These are phyloP conservation scores for Claviceps digitariae DNA, from an alignment of 2,329 filamentous ascomycete species.

Conservation along the genomic window DNA sequence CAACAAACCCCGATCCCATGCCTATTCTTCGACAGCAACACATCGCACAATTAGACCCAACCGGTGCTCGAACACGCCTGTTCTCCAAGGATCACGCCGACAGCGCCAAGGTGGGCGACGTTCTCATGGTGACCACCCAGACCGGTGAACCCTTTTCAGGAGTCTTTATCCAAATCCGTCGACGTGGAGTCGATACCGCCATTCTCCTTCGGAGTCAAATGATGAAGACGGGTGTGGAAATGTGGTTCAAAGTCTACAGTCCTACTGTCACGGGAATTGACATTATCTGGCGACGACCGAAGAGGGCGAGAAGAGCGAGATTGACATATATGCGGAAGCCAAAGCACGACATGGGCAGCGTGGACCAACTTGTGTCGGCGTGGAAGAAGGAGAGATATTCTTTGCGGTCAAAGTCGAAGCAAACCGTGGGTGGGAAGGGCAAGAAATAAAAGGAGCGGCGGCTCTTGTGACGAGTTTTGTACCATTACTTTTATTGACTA, in stretches of 20 bases:
- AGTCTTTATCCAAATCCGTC: slow-evolving; percentile 74
- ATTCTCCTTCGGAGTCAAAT: slow-evolving; percentile 78
- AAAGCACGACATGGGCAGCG: slow-evolving; percentile 75
- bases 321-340: slow-evolving; percentile 85
- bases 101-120: slow-evolving; percentile 71
- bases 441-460: slow-evolving; percentile 9
- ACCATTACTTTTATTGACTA: slow-evolving; percentile 16
- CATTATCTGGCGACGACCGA: slow-evolving; percentile 74
- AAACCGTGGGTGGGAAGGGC: slow-evolving; percentile 13
- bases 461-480: slow-evolving; percentile 9
- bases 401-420: slow-evolving; percentile 21
- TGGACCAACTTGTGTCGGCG: slow-evolving; percentile 59
- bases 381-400: slow-evolving; percentile 33
- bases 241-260: slow-evolving; percentile 94
- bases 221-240: slow-evolving; percentile 79
- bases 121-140: slow-evolving; percentile 77
- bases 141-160: slow-evolving; percentile 77
- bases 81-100: slow-evolving; percentile 70
- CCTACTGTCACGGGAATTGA: slow-evolving; percentile 85
- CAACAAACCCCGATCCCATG: slow-evolving; percentile 53
- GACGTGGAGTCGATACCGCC: slow-evolving; percentile 77
- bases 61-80: slow-evolving; percentile 65
- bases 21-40: slow-evolving; percentile 52
- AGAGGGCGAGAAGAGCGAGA: slow-evolving; percentile 74
- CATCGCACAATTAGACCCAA: slow-evolving; percentile 67